Base-by-base conservation (phyloP, 225 moss, liverwort and hornwort species). In the Physcomitrium patens region DNA sequence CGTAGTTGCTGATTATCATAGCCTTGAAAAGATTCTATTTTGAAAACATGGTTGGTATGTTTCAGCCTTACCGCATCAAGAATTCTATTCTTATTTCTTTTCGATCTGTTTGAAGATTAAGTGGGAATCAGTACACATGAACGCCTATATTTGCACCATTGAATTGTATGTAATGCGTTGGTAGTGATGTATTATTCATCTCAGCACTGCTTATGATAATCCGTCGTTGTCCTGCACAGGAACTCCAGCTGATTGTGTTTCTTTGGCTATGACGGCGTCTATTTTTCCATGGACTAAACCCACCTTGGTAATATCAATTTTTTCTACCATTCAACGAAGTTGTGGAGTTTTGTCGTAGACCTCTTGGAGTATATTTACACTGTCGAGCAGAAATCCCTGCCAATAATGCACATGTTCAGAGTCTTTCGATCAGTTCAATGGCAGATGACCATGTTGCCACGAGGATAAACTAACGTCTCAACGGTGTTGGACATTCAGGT, bases 221-320 rank as follows among this genome's bases (percentile, higher is more conserved):
- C 49, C 56, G 44, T 23, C 17, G 17, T 31, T 16, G 55, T 77
- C 20, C 43, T 68, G 61, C 28, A n/a, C 89, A 96, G 94, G 96
- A 73, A 96, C 94, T 23, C 96, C 96, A 17, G 94, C 86, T 45
- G 96, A 96, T 82, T 96, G 96, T 71, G 82, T 94, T 37, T 80
- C 93, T 22, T 80, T 96, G 89, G 77, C 87, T n/a, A 16, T 96
- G 49, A 87, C 92, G n/a, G 79, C 86, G 72, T 68, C 80, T 23
- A 31, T 95, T 17, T 91, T 94, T 71, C 75, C 94, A 10, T 93
- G 91, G 96, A 77, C 47, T 14, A 86, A 69, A 53, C 89, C 89
- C 54, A 81, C 81, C 49, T 44, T 89, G 89, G 88, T 89, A 75
- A 63, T 51, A 37, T 55, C 56, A 1, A 59, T 88, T 70, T 71